Base-by-base conservation (phyloP, 257 asterid species). In the Forsythia suspensa region DNA sequence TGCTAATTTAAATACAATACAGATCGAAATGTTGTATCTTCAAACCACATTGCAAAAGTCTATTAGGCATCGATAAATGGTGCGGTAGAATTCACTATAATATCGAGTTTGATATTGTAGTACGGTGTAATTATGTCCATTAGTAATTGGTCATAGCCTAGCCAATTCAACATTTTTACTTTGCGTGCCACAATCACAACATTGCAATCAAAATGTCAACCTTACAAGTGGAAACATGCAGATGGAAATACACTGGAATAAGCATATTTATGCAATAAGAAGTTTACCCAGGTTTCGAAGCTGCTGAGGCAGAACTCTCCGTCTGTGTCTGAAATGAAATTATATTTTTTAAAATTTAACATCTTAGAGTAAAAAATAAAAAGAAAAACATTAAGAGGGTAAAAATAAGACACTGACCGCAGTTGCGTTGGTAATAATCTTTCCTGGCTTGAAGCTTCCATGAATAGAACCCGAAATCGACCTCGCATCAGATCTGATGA, bases 201-300 rank as follows among this genome's bases (percentile, higher is more conserved):
- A 51, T 34, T 69, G 40, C 72, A 42, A 48, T 55, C 15, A 38
- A 42, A 72, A 66, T 65, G 44, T 43, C 8, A 36, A 81, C 20
- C 29, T 8, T 16, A 42, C 10, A 2, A 38, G 69, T 70, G 36
- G 72, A 5, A 59, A 5, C 9, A 29, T 72, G 65, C 55, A 11
- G 44, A 37, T 70, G 16, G 43, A 24, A 37, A 44, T 57, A 61
- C 71, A 71, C 9, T 8, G 7, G 2, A 44, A n/a, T 37, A 71
- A 41, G 72, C 80, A 78, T 61, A 57, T 61, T 67, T 12, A 16
- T 42, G 21, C 52, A 40, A 69, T 40, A 9, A 37, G n/a, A 74
- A 74, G n/a, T 6, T 66, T 83, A 91, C 94, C 94, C 96, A 29
- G 96, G 80, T 75, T 91, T 91, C 1, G 91, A 82, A 73, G 89